Percentiles rank a stretch among this genome's conserved stretches.
Conservation (phyloP, 2,329 filamentous ascomycete species). For the Emergomyces orientalis region DNA sequence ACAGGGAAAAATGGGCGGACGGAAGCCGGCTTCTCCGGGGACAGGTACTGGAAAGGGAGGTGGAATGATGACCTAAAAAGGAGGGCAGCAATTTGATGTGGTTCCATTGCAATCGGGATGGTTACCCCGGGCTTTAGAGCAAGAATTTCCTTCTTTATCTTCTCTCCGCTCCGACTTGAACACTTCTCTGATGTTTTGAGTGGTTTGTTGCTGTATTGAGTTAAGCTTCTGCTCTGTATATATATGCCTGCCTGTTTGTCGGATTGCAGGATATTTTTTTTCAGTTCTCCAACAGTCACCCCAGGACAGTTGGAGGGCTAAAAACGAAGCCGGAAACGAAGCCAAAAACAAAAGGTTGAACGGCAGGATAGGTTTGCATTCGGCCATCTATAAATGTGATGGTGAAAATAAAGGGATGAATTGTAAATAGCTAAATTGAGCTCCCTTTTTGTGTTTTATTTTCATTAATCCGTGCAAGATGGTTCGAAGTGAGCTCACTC, state of each 20-base stretch:
- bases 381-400: background rate
- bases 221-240: background rate
- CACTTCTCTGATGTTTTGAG: background rate
- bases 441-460: background rate
- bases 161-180: background rate
- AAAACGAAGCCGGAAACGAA: background rate
- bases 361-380: background rate
- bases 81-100: constrained; percentile 2
- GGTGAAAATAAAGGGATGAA: background rate
- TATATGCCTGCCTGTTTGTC: background rate
- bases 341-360: background rate
- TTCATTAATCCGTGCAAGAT: background rate
- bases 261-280: background rate
- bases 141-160: background rate
- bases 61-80: background rate
- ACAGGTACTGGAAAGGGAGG: background rate
- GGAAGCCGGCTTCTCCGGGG: background rate
- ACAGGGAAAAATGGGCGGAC: background rate
- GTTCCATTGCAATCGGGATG: background rate
- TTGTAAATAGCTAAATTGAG: background rate
- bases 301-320: background rate
- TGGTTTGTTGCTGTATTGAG: background rate
- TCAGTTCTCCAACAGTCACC: background rate
- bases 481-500: background rate
- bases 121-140: background rate